Conservation (phyloP, 805 yeast genomes). For the Cyberlindnera saturnus region DNA sequence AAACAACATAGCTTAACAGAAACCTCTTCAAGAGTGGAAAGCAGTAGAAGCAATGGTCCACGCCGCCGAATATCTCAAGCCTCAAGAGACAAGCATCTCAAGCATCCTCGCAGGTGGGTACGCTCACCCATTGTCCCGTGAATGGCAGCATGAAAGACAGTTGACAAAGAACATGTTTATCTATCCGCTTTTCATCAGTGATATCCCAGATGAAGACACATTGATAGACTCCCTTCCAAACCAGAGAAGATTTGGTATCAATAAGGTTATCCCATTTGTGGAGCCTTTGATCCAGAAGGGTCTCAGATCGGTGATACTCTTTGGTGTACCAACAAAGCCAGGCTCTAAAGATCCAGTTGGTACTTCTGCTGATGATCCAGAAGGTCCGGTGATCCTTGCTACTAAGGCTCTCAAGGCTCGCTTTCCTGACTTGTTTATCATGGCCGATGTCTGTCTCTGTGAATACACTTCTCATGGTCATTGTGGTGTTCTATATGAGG, state of each 20-base stretch:
- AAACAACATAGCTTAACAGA: too few relatives aligned
- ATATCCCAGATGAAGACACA: conserved; percentile 72
- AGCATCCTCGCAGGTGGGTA: conserved; percentile 91
- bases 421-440: conserved; percentile 80
- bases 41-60: conserved; percentile 40
- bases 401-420: conserved; percentile 54
- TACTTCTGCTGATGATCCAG: conserved; percentile 90
- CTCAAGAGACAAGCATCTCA: conserved; percentile 53
- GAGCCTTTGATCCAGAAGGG: conserved; percentile 71
- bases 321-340: conserved; percentile 81
- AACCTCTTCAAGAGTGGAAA: background rate
- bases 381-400: conserved; percentile 88
- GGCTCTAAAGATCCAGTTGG: conserved; percentile 79
- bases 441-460: conserved; percentile 95
- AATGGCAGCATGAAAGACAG: conserved; percentile 88
- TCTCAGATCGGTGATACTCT: conserved; percentile 75
- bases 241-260: conserved; percentile 81
- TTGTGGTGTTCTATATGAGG: conserved; percentile 86
- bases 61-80: conserved; percentile 62
- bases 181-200: conserved; percentile 85
- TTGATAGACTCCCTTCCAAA: conserved; percentile 76
- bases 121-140: conserved; percentile 80
- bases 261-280: conserved; percentile 70
- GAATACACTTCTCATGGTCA: conserved; percentile 98
- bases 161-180: conserved; percentile 85